Evolutionary conservation across 495 filamentous ascomycete genomes (phyloP), one percentile per base, ranked within the genome.

Genomic region (Aspergillus baeticus): DNA sequence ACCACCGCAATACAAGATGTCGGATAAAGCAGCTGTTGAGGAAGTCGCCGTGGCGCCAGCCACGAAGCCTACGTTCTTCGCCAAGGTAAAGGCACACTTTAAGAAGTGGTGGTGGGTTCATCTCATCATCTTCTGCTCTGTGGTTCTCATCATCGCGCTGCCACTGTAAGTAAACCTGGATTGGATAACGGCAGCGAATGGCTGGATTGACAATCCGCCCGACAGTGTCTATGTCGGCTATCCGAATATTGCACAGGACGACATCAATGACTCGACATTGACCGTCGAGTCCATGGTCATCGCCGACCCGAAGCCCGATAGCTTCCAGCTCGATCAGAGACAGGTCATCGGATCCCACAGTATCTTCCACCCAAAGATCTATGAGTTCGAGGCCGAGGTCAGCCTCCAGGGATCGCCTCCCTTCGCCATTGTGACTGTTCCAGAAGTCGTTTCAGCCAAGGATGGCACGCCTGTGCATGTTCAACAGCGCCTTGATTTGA

Each of bases 61-160:
- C 10, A 33, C 59, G 10, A 74, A 68, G 51, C 73, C 56, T 41
- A 65, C 69, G 51, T 73, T 75, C 46, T 66, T 68, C 7, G 33
- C 65, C 22, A 65, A 72, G n/a, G 50, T 76, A 18, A 73, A 59
- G 31, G 69, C 71, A 13, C 78, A 83, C 54, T 80, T 70, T 51
- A 79, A 74, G 67, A 77, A 75, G 60, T 90, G 82, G 61, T 92
- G 89, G 89, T 92, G 88, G 89, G 69, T 77, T 60, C 81, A 89
- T 65, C 62, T 89, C 55, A 77, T 89, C 55, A 63, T 77, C 23
- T 70, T 90, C 61, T 66, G 85, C 52, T 63, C 78, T 29, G 64
- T 81, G 20, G 68, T 86, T 22, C 72, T 90, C 52, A 66, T 91
- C 14, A 74, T 90, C 18, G 73, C 84, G 1, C 72, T 87, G 22